Conservation (phyloP, 352 stramenopile species). For the Elongisporangium prolatum region DNA sequence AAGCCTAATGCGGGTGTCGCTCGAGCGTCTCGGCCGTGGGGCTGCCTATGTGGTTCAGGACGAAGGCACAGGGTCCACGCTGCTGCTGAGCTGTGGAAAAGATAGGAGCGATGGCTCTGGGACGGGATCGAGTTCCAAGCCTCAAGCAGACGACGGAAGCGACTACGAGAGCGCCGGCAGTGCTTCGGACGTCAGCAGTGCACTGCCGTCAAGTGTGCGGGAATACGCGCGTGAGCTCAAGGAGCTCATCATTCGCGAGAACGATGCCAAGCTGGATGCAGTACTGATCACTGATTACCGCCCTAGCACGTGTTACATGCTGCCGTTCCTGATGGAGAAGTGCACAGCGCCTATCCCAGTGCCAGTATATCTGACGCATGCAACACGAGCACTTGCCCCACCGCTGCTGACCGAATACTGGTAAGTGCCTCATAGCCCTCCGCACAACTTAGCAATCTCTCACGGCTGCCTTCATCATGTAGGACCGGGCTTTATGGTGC, state of each 20-base stretch:
- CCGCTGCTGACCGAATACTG: conserved; percentile 75
- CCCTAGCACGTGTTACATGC: conserved; percentile 60
- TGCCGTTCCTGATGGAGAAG: conserved; percentile 71
- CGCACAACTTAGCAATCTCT: background rate
- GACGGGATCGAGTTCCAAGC: conserved; percentile 12
- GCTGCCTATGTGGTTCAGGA: conserved; percentile 68
- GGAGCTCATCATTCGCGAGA: conserved; percentile 39
- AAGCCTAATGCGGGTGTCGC: conserved; percentile 42
- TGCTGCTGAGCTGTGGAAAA: conserved; percentile 68
- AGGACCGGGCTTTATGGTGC: conserved; percentile 41
- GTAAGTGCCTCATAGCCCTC: conserved; percentile 14
- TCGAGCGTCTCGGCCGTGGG: conserved; percentile 66
- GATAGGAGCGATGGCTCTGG: conserved; percentile 11
- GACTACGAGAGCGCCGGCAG: conserved; percentile 27
- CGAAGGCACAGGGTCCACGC: conserved; percentile 29
- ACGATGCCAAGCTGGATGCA: conserved; percentile 30
- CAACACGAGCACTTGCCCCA: conserved; percentile 63
- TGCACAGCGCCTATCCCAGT: conserved; percentile 26
- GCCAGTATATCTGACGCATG: conserved; percentile 69
- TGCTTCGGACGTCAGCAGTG: conserved; percentile 13
- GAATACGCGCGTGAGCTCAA: conserved; percentile 63
- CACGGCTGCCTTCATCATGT: background rate
- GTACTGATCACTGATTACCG: conserved; percentile 71
- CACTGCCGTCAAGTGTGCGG: conserved; percentile 8
- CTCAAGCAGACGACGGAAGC: conserved; percentile 35